Conservation (phyloP, 176 grass and related monocot species). For the Saccharum officinarum region DNA sequence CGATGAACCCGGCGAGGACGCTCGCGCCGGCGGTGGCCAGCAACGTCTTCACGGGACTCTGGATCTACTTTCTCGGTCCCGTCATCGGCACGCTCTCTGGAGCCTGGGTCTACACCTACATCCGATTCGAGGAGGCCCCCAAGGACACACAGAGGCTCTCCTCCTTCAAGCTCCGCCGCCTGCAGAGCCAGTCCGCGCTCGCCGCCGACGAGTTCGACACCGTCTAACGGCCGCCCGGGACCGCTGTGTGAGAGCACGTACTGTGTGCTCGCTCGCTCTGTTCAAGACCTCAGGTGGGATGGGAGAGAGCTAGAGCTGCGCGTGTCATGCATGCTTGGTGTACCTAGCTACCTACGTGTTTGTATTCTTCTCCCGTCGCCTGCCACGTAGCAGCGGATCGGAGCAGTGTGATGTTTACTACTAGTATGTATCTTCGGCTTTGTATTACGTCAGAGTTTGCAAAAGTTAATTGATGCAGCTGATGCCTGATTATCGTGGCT, state of each 20-base stretch:
- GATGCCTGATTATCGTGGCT: neutral
- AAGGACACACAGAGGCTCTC: conserved; percentile 53
- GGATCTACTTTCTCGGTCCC: conserved; percentile 95
- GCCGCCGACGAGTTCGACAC: conserved; percentile 54
- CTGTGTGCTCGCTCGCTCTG: neutral
- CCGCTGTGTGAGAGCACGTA: neutral
- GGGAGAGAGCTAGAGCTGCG: too few species aligned
- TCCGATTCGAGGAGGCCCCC: conserved; percentile 55
- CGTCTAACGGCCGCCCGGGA: conserved; percentile 11
- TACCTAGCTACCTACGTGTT: neutral
- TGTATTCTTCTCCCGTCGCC: too few species aligned
- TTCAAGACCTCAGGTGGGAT: too few species aligned
- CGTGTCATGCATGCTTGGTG: too few species aligned
- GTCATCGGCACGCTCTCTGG: conserved; percentile 83
- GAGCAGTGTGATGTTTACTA: neutral
- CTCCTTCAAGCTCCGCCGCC: conserved; percentile 91
- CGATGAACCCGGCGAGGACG: conserved; percentile 97
- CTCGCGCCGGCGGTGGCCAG: conserved; percentile 90
- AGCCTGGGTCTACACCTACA: conserved; percentile 78
- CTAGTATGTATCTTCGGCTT: conserved; percentile 26
- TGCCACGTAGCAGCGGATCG: neutral
- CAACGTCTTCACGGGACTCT: conserved; percentile 71
- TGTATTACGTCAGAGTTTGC: conserved; percentile 16
- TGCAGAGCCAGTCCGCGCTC: conserved; percentile 64
- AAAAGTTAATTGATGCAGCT: conserved; percentile 11